Conservation (phyloP, 371 early-diverging fungal species). For the Mortierella sp. region DNA sequence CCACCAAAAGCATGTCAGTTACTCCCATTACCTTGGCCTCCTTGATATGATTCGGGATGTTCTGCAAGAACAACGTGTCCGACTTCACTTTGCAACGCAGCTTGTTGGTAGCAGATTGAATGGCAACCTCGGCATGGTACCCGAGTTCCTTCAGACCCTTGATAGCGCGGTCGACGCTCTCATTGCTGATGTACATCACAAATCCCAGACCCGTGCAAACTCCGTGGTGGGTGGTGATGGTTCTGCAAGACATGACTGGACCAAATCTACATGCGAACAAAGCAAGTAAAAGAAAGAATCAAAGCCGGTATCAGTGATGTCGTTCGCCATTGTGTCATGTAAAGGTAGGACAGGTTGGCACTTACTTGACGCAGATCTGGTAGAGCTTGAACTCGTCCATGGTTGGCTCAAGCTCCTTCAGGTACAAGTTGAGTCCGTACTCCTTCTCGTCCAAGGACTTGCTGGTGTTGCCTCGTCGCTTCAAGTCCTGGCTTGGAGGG, state of each 20-base stretch:
- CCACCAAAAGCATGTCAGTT: neutral
- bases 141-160: conserved; percentile 37
- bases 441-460: conserved; percentile 45
- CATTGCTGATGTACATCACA: conserved; percentile 47
- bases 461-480: conserved; percentile 51
- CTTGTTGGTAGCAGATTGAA: conserved; percentile 50
- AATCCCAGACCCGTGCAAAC: conserved; percentile 50
- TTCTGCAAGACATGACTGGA: conserved; percentile 47
- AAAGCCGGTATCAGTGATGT: neutral
- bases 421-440: conserved; percentile 44
- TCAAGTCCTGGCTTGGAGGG: conserved; percentile 34
- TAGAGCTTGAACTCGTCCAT: conserved; percentile 52
- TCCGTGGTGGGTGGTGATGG: conserved; percentile 40
- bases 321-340: neutral
- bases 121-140: conserved; percentile 47
- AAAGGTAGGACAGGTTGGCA: neutral
- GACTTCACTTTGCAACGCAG: conserved; percentile 48
- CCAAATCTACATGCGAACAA: conserved; percentile 29
- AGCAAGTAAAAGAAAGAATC: neutral
- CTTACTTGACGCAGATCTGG: conserved; percentile 49
- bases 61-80: conserved; percentile 46
- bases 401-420: conserved; percentile 48
- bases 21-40: conserved; percentile 34
- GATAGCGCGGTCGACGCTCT: conserved; percentile 36
- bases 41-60: conserved; percentile 43